Conservation (phyloP, 176 grass and related monocot species). For the Oryza australiensis region DNA sequence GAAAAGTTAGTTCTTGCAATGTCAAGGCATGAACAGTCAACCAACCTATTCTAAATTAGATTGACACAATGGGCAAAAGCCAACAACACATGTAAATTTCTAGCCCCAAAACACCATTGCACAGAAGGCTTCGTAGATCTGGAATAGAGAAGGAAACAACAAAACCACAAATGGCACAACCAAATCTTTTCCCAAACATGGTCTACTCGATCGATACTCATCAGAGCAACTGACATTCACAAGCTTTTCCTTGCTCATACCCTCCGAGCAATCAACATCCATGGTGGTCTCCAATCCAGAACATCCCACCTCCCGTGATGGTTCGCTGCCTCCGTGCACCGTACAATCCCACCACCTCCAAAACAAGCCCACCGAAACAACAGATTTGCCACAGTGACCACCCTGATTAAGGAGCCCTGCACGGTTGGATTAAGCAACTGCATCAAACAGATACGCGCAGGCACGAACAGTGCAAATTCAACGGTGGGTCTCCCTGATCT, state of each 20-base stretch:
- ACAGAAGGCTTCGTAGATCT: conserved; percentile 40
- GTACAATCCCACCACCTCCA: conserved; percentile 1
- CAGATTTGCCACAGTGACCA: conserved; percentile 38
- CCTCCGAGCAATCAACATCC: not conserved
- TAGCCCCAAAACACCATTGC: conserved; percentile 30
- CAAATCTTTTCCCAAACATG: conserved; percentile 26
- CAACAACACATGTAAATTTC: not conserved
- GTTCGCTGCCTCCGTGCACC: conserved; percentile 19
- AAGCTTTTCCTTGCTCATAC: conserved; percentile 8
- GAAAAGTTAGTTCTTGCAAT: not conserved
- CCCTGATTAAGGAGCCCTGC: conserved; percentile 26
- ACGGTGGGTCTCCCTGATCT: conserved; percentile 39
- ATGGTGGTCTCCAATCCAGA: conserved; percentile 28
- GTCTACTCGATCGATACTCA: not conserved
- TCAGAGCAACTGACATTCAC: conserved; percentile 21
- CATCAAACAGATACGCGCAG: conserved; percentile 4
- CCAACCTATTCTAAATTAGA: not conserved
- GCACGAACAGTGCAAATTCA: conserved; percentile 43
- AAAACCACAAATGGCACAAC: conserved; percentile 15
- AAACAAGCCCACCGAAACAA: not conserved
- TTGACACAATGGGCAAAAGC: not conserved
- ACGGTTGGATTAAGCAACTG: conserved; percentile 25
- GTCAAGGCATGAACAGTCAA: not conserved
- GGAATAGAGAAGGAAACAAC: conserved; percentile 19
- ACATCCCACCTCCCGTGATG: not conserved